Base-by-base conservation (phyloP, 2,329 filamentous ascomycete species). In the Alternaria viburni region DNA sequence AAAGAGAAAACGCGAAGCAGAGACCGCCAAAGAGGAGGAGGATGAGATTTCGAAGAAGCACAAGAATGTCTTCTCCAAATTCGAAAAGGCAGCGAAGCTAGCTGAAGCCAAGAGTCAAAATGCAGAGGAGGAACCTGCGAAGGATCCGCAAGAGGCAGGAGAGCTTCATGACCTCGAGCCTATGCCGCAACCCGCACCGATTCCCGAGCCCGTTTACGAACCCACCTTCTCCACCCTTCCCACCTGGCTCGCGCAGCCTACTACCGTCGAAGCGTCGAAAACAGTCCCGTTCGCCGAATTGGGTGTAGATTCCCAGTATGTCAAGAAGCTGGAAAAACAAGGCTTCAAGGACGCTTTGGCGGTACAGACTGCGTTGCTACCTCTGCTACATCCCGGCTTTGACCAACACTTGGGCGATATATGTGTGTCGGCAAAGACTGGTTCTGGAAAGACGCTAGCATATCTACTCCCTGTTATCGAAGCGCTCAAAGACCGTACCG, bases 391-490 rank as follows among this genome's bases (percentile, higher is more conserved):
- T 5, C 89, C 88, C 21, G 87, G 86, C 0, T 85, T 86, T 45
- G 83, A 86, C 59, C 83, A 86, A 36, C 86, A 89, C 36, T 82
- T 87, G 2, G 91, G 93, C 6, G 96, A 99, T 77, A 81, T 99
- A 5, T 90, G 97, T 47, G 90, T 99, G 3, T 96, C 93, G 8
- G 96, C 96, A 0, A 92, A 95, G 1, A 99, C 96, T 0, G 96
- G 96, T 9, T 98, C 96, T 0, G 96, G 96, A 60, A 99, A 99
- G 78, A 99, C 96, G 0, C 80, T 99, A 15, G 91, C 95, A 0
- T 99, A 99, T 74, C 88, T 95, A 0, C 83, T 99, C 3, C 96
- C 96, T 0, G 89, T 99, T 62, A 86, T 97, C 5, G 88, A 93
- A 49, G 89, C 91, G 54, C 83, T 99, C 52, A 90, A 90, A 68